Evolutionary conservation across 1,284 basidiomycete genomes (phyloP).

Genomic region (Stygiomarasmius scandens): DNA sequence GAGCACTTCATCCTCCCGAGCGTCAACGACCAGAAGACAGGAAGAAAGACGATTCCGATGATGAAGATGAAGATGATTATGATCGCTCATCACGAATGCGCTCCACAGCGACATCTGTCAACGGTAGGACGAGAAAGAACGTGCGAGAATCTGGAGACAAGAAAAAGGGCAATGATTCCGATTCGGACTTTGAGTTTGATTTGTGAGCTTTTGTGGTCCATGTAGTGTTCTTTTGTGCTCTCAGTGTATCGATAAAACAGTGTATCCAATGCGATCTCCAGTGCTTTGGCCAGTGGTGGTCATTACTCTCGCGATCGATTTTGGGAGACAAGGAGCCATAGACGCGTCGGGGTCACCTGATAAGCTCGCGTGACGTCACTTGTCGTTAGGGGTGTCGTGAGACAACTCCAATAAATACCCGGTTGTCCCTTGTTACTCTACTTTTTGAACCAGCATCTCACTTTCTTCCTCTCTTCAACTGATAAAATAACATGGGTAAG

Average conservation of each 20-base stretch:
- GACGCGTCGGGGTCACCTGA: neutral
- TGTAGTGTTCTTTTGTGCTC: neutral
- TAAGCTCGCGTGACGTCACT: neutral
- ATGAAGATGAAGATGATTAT: conserved; percentile 47
- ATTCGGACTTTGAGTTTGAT: conserved; percentile 5
- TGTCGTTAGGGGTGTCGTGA: neutral
- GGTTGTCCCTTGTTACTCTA: neutral
- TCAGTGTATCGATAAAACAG: neutral
- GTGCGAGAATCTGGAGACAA: conserved; percentile 27
- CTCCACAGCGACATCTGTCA: conserved; percentile 60
- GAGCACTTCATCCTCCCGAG: conserved; percentile 58
- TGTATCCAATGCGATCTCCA: neutral
- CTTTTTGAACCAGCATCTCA: neutral
- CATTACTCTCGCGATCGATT: too few relatives aligned
- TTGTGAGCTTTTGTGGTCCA: conserved; percentile 2
- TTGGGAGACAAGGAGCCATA: neutral
- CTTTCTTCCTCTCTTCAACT: neutral
- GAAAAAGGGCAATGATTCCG: neutral
- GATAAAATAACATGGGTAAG: neutral
- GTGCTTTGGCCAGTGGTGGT: neutral
- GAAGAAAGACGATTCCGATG: conserved; percentile 42
- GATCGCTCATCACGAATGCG: conserved; percentile 51
- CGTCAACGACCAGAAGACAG: conserved; percentile 18
- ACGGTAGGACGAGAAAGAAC: conserved; percentile 56
- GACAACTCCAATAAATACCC: neutral